These are phyloP conservation scores for Boletales sp. DNA, from an alignment of 768 basidiomycete genomes.

Conservation along the genomic window DNA sequence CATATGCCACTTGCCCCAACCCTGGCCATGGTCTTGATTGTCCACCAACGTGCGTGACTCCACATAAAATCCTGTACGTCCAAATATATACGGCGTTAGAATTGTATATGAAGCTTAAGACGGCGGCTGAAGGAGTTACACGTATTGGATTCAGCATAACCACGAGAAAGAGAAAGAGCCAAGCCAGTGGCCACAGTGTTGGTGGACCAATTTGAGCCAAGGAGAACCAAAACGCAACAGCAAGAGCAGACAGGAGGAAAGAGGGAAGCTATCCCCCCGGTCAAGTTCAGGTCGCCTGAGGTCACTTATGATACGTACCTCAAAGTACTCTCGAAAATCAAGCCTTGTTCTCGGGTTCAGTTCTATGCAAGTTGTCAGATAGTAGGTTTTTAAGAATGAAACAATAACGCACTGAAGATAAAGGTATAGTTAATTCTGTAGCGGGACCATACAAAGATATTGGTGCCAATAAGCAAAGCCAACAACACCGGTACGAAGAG, in stretches of 20 bases:
- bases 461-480: conserved; percentile 74
- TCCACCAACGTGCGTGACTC: conserved; percentile 63
- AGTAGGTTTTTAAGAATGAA: not conserved
- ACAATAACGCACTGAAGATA: conserved; percentile 62
- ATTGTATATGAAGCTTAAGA: not conserved
- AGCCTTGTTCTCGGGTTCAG: conserved; percentile 66
- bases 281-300: conserved; percentile 1
- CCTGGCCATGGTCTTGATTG: conserved; percentile 58
- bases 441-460: conserved; percentile 72
- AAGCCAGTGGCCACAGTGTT: conserved; percentile 75
- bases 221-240: conserved; percentile 82
- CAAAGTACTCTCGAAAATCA: conserved; percentile 76
- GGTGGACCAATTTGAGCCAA: conserved; percentile 69
- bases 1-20: conserved; percentile 67
- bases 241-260: conserved; percentile 70
- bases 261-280: conserved; percentile 60
- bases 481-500: conserved; percentile 74
- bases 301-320: conserved; percentile 36
- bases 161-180: conserved; percentile 61
- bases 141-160: conserved; percentile 77
- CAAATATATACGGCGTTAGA: conserved; percentile 17
- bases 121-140: conserved; percentile 26
- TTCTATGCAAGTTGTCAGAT: conserved; percentile 40
- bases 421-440: conserved; percentile 91
- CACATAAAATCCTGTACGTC: conserved; percentile 43